Evolutionary conservation across 1,139 yeast species (phyloP), one percentile per base, ranked within the genome.

Genomic region (Hemisphaericaspora subhashii): DNA sequence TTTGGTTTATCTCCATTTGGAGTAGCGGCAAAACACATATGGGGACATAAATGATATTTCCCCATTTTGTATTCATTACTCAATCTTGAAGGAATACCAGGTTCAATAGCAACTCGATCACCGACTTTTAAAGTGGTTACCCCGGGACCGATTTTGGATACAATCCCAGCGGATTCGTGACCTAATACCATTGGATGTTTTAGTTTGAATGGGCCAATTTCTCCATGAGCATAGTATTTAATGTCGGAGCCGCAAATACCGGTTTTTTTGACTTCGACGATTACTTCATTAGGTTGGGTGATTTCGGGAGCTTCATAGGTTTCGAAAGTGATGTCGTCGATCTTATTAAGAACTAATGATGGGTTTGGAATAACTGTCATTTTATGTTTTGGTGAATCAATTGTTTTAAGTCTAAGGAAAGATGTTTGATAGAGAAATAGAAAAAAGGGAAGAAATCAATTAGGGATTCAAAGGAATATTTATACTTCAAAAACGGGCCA

Each of bases 181-280:
- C 92, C 92, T 48, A 84, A 68, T 13, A 83, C 85, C 83, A 81
- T 81, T 42, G 85, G 86, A 33, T 68, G 66, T 41, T 72, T 72
- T 54, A 84, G 77, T 5, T 77, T 74, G 48, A 81, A 83, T 14
- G 79, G 76, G 13, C 96, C 96, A 54, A 87, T 85, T 44, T 74
- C 73, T 18, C 96, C 96, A 50, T 83, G 85, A 35, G 81, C 77
- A 55, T 81, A 86, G 69, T 83, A 88, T 56, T 87, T 95, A 46
- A 86, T 84, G 59, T 86, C 95, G 4, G 89, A 81, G 4, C 96
- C 96, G 61, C 96, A 88, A 45, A 88, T 82, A 36, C 96, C 96
- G 0, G 96, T 88, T 36, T 64, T 62, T 57, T 81, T 81, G 50
- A 88, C 84, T 39, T 81, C 82, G 20, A 88, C 79, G 51, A 84